Evolutionary conservation across 2,329 filamentous ascomycete genomes (phyloP), one percentile per base, ranked within the genome.

Genomic region (Neoarthrinium moseri): DNA sequence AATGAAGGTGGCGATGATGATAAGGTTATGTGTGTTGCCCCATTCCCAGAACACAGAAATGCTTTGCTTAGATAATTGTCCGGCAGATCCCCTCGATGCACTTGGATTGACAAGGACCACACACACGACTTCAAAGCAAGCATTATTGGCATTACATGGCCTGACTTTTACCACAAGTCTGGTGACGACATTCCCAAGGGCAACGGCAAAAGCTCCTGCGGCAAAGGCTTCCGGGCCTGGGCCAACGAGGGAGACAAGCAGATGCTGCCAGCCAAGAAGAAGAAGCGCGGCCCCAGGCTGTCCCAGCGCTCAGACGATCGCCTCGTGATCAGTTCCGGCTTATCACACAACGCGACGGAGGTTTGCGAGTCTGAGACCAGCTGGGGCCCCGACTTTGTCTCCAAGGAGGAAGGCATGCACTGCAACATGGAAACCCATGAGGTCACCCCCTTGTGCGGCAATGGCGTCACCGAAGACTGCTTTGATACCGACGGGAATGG

Each of bases 301-400:
- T 50, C 45, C 26, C 48, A 46, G 15, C 39, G 45, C 18, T 36
- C 33, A 12, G 33, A 36, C 10, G 18, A 36, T 18, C 51, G 54
- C n/a, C 50, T 60, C 26, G 47, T 57, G 22, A 48, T 60, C 10
- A 61, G 57, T 36, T 40, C 46, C 20, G 33, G 47, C 5, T 22
- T 37, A n/a, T 42, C 36, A n/a, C 62, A 65, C 43, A 62, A 52
- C 39, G 64, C 63, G 12, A 56, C 43, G 11, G 51, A 57, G 40
- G 54, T 67, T 7, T 67, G 64, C 49, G 45, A 60, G 47, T 55
- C 50, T 21, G 27, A 47, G 6, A 59, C 47, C 5, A 63, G 61
- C 24, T 48, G 54, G 4, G 64, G 63, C 7, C 63, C 61, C 10
- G 61, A 65, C 43, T 59, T 64, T 21, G 60, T 63, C 20, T 64